Evolutionary conservation across 768 basidiomycete species (phyloP).

Genomic region (Lentinula detonsa): DNA sequence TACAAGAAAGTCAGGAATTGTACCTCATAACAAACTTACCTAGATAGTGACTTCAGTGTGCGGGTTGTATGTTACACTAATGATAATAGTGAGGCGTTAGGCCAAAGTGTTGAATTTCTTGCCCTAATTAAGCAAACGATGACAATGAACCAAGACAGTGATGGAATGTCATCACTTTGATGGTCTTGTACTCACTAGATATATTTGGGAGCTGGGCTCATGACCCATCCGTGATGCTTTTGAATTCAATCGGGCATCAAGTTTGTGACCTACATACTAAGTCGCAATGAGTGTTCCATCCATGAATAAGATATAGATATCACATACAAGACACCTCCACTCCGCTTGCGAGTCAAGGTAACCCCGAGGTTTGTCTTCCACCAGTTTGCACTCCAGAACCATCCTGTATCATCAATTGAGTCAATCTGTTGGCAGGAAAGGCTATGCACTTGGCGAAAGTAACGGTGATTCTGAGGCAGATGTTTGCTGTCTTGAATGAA

Average conservation of each 20-base stretch:
- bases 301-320: neutral
- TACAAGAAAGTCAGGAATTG: slow-evolving; percentile 45
- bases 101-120: too few species aligned
- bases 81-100: too few species aligned
- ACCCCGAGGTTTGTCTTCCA: slow-evolving; percentile 44
- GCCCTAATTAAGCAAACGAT: too few species aligned
- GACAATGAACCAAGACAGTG: too few species aligned
- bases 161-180: slow-evolving; percentile 47
- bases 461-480: too few species aligned
- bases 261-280: slow-evolving; percentile 51
- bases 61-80: too few species aligned
- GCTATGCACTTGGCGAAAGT: too few species aligned
- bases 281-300: slow-evolving; percentile 6
- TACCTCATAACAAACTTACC: neutral
- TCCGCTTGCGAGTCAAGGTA: slow-evolving; percentile 44
- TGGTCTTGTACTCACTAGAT: slow-evolving; percentile 59
- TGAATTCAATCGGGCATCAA: slow-evolving; percentile 52
- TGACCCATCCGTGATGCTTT: slow-evolving; percentile 31
- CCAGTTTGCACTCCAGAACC: slow-evolving; percentile 41
- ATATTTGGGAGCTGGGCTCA: slow-evolving; percentile 56
- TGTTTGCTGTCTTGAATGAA: too few species aligned
- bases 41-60: too few species aligned
- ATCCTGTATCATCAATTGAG: slow-evolving; percentile 85
- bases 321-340: slow-evolving; percentile 60
- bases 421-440: slow-evolving; percentile 49